Conservation (phyloP, 148 eudicot genomes). For the Rhododendron simsii region DNA sequence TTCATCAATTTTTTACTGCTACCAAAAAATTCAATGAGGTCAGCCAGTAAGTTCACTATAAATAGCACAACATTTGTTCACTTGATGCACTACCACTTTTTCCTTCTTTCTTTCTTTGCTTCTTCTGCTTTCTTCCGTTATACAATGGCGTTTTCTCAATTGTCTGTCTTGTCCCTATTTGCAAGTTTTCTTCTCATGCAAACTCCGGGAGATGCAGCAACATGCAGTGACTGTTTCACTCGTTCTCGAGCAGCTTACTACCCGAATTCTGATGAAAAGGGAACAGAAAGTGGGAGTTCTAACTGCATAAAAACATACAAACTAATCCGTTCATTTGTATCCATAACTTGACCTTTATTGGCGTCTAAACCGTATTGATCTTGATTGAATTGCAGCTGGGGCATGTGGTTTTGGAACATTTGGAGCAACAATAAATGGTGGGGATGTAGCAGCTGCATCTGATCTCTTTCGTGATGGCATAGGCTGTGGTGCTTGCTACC, state of each 20-base stretch:
- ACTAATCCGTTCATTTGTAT: not conserved
- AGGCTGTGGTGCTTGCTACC: conserved; percentile 88
- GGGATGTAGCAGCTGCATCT: conserved; percentile 75
- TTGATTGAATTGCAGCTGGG: conserved; percentile 40
- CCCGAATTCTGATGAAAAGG: conserved; percentile 48
- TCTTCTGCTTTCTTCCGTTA: not conserved
- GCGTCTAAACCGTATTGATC: not conserved
- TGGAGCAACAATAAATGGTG: conserved; percentile 73
- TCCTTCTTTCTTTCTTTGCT: not conserved
- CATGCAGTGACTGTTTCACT: conserved; percentile 48
- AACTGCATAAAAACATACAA: not conserved
- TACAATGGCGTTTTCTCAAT: conserved; percentile 31
- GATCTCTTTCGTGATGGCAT: conserved; percentile 54
- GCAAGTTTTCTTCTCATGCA: conserved; percentile 23
- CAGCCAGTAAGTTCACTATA: conserved; percentile 13
- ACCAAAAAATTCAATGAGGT: not conserved
- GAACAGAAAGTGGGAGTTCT: conserved; percentile 55
- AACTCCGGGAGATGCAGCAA: conserved; percentile 36
- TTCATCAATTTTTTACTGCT: not conserved
- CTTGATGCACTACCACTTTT: conserved; percentile 17
- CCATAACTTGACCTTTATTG: not conserved
- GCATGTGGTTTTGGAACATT: conserved; percentile 60
- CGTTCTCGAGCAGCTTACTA: conserved; percentile 62
- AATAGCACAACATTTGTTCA: conserved; percentile 14
- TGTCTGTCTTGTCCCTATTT: conserved; percentile 10